Base-by-base conservation (phyloP, 2,329 filamentous ascomycete species). In the Dactylellina drechsleri region DNA sequence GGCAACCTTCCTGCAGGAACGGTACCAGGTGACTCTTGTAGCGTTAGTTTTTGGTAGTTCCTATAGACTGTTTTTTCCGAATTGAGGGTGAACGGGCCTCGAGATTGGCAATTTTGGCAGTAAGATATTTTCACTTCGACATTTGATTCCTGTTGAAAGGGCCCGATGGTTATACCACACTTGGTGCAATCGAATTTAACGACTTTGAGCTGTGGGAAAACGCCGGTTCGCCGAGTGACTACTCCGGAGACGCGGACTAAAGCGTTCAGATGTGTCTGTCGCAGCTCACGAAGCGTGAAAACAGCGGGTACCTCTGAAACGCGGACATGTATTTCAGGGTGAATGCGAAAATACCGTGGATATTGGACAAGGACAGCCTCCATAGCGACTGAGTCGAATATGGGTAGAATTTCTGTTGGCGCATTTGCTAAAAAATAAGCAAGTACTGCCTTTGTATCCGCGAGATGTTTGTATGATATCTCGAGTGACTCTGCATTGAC, bases 161-260 rank as follows among this genome's bases (percentile, higher is more conserved):
- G 95, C 0, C 95, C 95, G 2, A 99, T 87, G 0, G 93, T 97
- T 53, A 92, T 87, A 76, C 92, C 92, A 80, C 95, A 99, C 83
- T 97, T 99, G 71, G 86, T 89, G 83, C 95, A 99, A 83, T 97
- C 92, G 81, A 99, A 98, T 83, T 97, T 97, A 84, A 99, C 92
- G 82, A 98, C 97, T 82, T 98, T 98, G 76, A 99, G 85, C 83
- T 99, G 95, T 2, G 95, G 95, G 82, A 99, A 99, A 56, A 99
- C 96, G 66, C 95, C 95, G 26, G 90, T 96, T 78, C 95, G 89
- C 77, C 95, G 89, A 40, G 95, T 99, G 28, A 99, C 95, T 3
- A 99, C 95, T 78, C 95, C 95, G 79, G 91, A 93, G 65, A 99
- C 95, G 62, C 94, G 90, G 45, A 99, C 92, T 50, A 99, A 86